phyloP scores from a whole-genome alignment of 2,329 filamentous ascomycete species.

The Botrytis squamosa region DNA sequence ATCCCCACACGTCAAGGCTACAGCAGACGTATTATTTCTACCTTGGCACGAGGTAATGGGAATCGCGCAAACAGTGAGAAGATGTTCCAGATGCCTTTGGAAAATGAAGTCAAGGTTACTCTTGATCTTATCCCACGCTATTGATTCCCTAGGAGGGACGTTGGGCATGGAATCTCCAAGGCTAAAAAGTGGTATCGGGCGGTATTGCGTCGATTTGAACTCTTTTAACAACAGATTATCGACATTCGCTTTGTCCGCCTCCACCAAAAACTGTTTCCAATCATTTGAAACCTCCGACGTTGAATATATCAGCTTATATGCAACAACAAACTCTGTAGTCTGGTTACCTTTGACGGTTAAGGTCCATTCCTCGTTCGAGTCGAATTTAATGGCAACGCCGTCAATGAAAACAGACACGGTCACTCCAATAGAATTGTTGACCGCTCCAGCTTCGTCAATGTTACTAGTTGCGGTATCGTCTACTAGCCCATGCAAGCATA shows the following conservation, averaged over 20 bases:
- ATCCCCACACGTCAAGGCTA: not conserved
- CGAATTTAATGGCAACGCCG: not conserved
- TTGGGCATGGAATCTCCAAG: not conserved
- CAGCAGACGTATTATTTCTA: not conserved
- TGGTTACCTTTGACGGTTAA: no score
- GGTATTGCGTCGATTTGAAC: not conserved
- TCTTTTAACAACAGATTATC: rapidly evolving
- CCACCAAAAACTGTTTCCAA: not conserved
- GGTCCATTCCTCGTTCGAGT: not conserved
- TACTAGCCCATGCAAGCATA: rapidly evolving
- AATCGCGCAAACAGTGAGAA: not conserved
- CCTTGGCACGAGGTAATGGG: not conserved
- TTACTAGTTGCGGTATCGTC: no score
- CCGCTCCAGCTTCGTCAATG: no score
- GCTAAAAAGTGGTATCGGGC: not conserved
- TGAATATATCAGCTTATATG: not conserved
- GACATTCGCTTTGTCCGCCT: not conserved
- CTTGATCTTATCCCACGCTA: not conserved
- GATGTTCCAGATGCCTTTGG: not conserved
- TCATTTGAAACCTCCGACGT: not conserved
- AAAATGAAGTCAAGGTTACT: not conserved
- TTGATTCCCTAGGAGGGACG: rapidly evolving
- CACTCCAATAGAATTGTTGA: no score
- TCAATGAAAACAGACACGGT: not conserved
- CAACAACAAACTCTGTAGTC: not conserved